phyloP scores from a whole-genome alignment of 1,284 basidiomycete species.

The Sporisorium scitamineum region DNA sequence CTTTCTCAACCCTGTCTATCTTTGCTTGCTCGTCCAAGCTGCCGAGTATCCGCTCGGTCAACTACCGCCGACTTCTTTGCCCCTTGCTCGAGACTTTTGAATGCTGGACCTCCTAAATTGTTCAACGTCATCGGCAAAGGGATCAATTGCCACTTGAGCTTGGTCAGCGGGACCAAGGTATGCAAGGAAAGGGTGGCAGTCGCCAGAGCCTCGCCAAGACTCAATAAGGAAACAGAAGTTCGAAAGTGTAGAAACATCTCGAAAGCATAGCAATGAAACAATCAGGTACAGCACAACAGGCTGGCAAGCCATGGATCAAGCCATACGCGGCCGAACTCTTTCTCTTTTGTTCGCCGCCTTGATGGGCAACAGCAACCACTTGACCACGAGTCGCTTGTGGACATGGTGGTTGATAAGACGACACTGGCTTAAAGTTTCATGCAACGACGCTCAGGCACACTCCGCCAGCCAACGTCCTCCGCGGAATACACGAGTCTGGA shows the following conservation, averaged over 20 bases:
- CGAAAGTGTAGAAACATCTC: not conserved
- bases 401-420: not conserved
- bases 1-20: not conserved
- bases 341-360: too few relatives aligned
- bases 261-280: not conserved
- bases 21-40: not conserved
- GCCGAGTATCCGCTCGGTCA: constrained; percentile 4
- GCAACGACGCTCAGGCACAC: not conserved
- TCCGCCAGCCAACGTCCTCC: not conserved
- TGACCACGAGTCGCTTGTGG: not conserved
- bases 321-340: too few relatives aligned
- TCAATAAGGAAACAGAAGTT: not conserved
- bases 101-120: too few relatives aligned
- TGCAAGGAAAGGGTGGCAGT: too few relatives aligned
- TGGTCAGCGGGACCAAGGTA: too few relatives aligned
- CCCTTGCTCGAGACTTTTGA: too few relatives aligned
- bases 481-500: not conserved
- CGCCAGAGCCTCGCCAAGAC: not conserved
- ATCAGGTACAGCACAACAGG: too few relatives aligned
- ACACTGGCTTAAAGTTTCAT: not conserved
- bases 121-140: too few relatives aligned
- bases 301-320: too few relatives aligned
- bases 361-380: not conserved
- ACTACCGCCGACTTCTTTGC: not conserved
- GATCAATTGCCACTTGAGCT: too few relatives aligned